Base-by-base conservation (phyloP, 192 early-diverging fungal genomes). In the Umbelopsis sp. region DNA sequence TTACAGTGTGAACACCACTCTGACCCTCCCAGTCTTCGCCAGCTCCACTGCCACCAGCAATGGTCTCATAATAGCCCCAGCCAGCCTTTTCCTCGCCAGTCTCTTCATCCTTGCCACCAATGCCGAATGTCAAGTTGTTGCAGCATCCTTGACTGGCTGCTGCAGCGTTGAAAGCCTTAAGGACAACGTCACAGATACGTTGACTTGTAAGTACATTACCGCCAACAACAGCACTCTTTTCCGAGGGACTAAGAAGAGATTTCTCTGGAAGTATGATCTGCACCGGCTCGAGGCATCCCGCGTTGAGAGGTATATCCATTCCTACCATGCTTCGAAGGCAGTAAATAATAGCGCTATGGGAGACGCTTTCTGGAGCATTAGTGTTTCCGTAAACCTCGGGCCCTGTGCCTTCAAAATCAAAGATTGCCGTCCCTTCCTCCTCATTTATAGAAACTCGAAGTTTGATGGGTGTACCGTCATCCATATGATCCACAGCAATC, bases 1-100 rank as follows among this genome's bases (percentile, higher is more conserved):
- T 61, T 68, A 76, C 74, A 12, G 78, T 80, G 48, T 80, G 78
- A 22, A 80, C 74, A 49, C 78, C 78, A 35, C 90, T 90, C 48
- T 91, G 86, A 8, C 97, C 97, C 68, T 90, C 61, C 97, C 97
- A 99, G 0, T 85, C 85, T 2, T 93, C 91, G 3, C 97, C 97
- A 7, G 95, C 97, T 20, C 97, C 97, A 58, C 88, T 88, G 4
- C 71, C 74, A 37, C 92, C 89, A 47, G 90, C 92, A 72, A 98
- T 97, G 8, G 96, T 98, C 78, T 99, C 95, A 80, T 97, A 97
- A 73, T 98, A 98, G 21, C 95, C 95, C 89, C 94, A 97, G 25
- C 95, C 94, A 2, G 91, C 86, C 21, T 80, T 78, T 12, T 76
- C 49, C 30, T 78, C 80, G 45, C 82, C 80, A 2, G 78, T 75